Conservation (phyloP, 2,329 filamentous ascomycete species). For the Botryotinia narcissicola region DNA sequence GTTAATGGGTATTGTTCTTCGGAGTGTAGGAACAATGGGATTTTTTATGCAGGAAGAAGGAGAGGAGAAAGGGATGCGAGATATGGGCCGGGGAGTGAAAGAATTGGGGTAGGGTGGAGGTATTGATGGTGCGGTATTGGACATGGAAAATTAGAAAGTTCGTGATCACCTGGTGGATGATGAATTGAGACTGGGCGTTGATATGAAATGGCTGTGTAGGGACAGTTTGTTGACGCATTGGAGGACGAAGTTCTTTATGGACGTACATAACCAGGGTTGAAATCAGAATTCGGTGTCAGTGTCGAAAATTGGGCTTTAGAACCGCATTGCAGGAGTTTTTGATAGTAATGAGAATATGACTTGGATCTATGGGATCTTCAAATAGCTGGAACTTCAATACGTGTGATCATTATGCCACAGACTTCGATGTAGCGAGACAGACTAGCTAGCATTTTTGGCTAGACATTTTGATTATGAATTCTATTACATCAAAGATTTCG, state of each 20-base stretch:
- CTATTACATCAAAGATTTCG: conserved; percentile 43
- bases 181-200: not conserved
- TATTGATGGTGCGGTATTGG: conserved; percentile 16
- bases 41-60: conserved; percentile 26
- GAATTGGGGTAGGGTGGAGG: conserved; percentile 38
- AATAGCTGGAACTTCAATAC: not conserved
- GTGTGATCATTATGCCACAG: not conserved
- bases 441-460: not conserved
- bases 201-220: not conserved
- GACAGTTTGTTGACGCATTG: not conserved
- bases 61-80: conserved; percentile 33
- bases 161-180: not conserved
- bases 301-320: not conserved
- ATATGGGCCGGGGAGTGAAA: conserved; percentile 35
- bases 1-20: conserved; percentile 31
- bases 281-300: not conserved
- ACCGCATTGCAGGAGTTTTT: not conserved
- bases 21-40: conserved; percentile 37
- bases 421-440: not conserved
- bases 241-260: not conserved
- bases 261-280: not conserved
- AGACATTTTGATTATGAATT: not conserved
- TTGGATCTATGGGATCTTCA: not conserved
- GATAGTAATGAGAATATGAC: not conserved
- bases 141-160: not conserved